Base-by-base conservation (phyloP, 2,329 filamentous ascomycete species). In the Furcasterigmium sp. region DNA sequence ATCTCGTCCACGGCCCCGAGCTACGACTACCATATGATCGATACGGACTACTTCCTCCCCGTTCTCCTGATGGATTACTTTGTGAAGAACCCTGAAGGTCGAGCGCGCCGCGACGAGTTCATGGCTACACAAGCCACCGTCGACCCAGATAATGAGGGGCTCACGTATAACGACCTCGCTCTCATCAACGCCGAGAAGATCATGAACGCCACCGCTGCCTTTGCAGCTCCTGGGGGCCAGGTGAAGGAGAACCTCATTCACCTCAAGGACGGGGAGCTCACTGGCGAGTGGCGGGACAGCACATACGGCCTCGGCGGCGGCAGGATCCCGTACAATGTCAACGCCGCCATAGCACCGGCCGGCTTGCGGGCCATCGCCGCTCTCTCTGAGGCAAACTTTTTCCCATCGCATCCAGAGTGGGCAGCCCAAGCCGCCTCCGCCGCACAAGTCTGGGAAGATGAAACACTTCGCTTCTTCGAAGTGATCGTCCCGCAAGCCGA, bases 211-310 rank as follows among this genome's bases (percentile, higher is more conserved):
- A 72, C 79, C 0, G 67, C 68, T 2, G 63, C 75, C 0, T 85
- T 84, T 50, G 72, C 73, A 9, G 58, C 64, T 1, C 26, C 38
- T 21, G 38, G 38, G 2, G 69, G 71, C 3, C 78, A 78, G 45
- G 68, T 56, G 0, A 61, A 66, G 5, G 64, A 68, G 0, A 84
- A 84, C 25, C 61, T 85, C 3, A 73, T 84, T 13, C 75, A 72
- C 45, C 64, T 85, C 0, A 78, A 78, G 45, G 53, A 72, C 0
- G 69, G 63, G 7, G 59, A 82, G 46, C 49, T 69, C 1, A 76
- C 82, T 0, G 82, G 81, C 0, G 63, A 85, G 54, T 85, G 80
- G 81, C 69, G 81, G 38, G 81, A 85, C 48, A 80, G 74, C 14
- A 69, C 63, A 1, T 75, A 74, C 39, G 80, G 82, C 13, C 56